Conservation (phyloP, 768 basidiomycete species). For the Dentipellis sp. region DNA sequence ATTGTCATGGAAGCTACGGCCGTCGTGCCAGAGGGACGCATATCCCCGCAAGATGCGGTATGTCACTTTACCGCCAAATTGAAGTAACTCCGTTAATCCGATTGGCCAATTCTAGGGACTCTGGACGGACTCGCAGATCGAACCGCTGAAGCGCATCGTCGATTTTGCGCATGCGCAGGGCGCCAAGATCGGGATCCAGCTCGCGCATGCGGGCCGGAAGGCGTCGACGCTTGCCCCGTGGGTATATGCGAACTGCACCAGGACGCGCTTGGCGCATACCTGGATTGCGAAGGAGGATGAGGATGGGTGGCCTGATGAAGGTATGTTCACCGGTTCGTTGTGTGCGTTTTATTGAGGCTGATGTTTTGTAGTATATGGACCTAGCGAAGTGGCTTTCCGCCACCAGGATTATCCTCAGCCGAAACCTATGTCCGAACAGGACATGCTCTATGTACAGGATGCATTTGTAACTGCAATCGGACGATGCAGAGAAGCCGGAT, state of each 20-base stretch:
- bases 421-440: conserved; percentile 42
- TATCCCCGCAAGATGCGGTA: conserved; percentile 68
- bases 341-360: neutral
- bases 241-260: conserved; percentile 33
- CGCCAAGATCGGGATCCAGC: conserved; percentile 67
- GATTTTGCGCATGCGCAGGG: conserved; percentile 66
- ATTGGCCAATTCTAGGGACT: conserved; percentile 34
- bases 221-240: conserved; percentile 64
- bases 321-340: neutral
- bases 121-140: conserved; percentile 72
- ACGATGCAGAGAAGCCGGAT: conserved; percentile 52
- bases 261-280: conserved; percentile 21
- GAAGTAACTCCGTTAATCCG: neutral
- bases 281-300: conserved; percentile 15
- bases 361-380: conserved; percentile 44
- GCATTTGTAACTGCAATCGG: conserved; percentile 49
- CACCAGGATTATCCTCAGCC: conserved; percentile 44
- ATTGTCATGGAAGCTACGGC: conserved; percentile 71
- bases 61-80: conserved; percentile 5
- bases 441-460: conserved; percentile 47
- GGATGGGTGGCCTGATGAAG: conserved; percentile 6
- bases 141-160: conserved; percentile 59
- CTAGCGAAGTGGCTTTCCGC: conserved; percentile 48
- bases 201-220: conserved; percentile 73
- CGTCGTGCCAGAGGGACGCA: conserved; percentile 66